phyloP scores from a whole-genome alignment of 805 yeast species.

The Yamadazyma olivae region DNA sequence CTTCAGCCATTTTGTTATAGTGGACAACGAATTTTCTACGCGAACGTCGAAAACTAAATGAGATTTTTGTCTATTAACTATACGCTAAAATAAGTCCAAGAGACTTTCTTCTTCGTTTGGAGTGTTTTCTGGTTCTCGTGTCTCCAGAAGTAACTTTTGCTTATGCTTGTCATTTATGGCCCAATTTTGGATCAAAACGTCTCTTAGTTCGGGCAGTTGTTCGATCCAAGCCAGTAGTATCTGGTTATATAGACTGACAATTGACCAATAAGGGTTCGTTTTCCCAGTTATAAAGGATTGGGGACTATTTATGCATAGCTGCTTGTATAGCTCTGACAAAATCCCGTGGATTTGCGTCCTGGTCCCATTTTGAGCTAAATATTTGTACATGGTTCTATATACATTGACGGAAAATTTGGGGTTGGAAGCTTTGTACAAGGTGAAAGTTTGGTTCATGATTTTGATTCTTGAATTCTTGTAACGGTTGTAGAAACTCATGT shows the following conservation, averaged over 20 bases:
- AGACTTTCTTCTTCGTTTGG: too few relatives aligned
- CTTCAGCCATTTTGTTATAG: constrained; percentile 47
- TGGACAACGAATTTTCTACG: not conserved
- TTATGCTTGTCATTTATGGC: not conserved
- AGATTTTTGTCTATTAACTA: too few relatives aligned
- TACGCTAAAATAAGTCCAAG: not conserved
- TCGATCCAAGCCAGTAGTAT: too few relatives aligned
- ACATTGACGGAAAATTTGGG: constrained; percentile 14
- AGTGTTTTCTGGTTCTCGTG: too few relatives aligned
- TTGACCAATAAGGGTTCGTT: too few relatives aligned
- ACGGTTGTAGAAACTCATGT: constrained; percentile 22
- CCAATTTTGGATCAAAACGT: not conserved
- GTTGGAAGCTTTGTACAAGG: constrained; percentile 23
- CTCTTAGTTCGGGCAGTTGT: too few relatives aligned
- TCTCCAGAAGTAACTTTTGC: too few relatives aligned
- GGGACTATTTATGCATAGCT: too few relatives aligned
- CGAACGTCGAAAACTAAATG: too few relatives aligned
- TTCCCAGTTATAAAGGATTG: too few relatives aligned
- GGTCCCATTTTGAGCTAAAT: not conserved
- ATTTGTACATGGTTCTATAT: not conserved
- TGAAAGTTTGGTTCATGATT: constrained; percentile 32
- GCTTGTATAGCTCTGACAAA: not conserved
- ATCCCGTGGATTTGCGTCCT: not conserved
- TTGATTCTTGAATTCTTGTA: constrained; percentile 23
- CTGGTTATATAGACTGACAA: too few relatives aligned